Base-by-base conservation (phyloP, 495 filamentous ascomycete species). In the Tuber borchii region DNA sequence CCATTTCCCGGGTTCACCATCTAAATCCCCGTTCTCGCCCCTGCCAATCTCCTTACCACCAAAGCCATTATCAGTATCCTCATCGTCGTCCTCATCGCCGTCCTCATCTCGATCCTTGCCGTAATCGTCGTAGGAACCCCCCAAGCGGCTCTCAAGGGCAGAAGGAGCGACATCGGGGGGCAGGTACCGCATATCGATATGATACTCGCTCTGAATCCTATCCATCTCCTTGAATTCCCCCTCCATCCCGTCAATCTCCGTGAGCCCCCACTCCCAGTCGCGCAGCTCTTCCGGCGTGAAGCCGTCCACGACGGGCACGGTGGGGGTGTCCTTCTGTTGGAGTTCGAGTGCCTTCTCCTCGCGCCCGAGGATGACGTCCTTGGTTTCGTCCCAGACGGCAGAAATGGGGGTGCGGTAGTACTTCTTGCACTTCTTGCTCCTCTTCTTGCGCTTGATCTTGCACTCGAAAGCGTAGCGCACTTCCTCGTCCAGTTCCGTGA, bases 391-490 rank as follows among this genome's bases (percentile, higher is more conserved):
- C 80, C 80, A 82, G 40, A 77, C 74, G 10, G 45, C 73, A n/a
- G 75, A 76, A 56, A 82, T 75, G 7, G 74, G 74, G 37, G 56
- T 72, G 37, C 74, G 42, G 8, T 46, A 44, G 45, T 82, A 82
- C 40, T 71, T 42, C 56, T 80, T 76, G 71, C 80, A 81, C 34
- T 73, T 71, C 40, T 20, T n/a, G 61, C 71, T 46, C 20, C 71
- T 46, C 20, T 46, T 79, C 48, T 39, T 70, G 44, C 65, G 69
- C 61, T 77, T 61, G 19, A 82, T 79, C 71, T 82, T 82, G 70
- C 81, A 82, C 73, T 75, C 77, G 70, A 82, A 76, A 14, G 79
- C 80, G n/a, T 37, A 51, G 31, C 68, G 70, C 8, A 82, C 70
- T 42, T 82, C 75, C 3, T 75, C 68, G n/a, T 82, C 70, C 40